A percentile compares a stretch with the other conserved stretches of the same genome.
Evolutionary conservation across 23 red algal genomes (phyloP).

Genomic region (Gracilaria gracilis): DNA sequence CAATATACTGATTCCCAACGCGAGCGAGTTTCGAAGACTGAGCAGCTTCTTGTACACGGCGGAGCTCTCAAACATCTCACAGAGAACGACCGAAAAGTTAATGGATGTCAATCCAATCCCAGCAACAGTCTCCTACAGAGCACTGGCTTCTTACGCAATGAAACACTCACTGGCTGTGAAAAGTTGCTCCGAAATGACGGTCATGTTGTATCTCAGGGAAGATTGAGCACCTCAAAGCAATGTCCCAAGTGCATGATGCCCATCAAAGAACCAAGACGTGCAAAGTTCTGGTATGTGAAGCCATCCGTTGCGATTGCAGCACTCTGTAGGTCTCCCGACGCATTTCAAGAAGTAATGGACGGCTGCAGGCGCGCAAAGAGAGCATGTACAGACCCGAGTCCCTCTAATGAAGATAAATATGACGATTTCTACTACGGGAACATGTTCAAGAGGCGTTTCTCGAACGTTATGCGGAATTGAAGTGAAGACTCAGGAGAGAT

Average conservation of each 20-base stretch:
- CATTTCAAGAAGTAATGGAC: not conserved
- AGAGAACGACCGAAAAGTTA: not conserved
- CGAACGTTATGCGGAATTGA: not conserved
- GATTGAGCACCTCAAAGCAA: not conserved
- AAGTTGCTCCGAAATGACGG: not conserved
- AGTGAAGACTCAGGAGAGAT: not conserved
- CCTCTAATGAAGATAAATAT: not conserved
- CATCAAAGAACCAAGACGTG: not conserved
- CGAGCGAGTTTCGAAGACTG: not conserved
- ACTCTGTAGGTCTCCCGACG: not conserved
- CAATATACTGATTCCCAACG: not conserved
- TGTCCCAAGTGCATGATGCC: not conserved
- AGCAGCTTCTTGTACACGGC: not conserved
- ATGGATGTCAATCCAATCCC: not conserved
- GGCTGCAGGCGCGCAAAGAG: not conserved
- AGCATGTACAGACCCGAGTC: not conserved
- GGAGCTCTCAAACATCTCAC: not conserved
- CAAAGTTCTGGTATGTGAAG: not conserved
- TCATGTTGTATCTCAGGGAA: not conserved
- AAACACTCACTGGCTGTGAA: not conserved
- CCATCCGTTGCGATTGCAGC: not conserved
- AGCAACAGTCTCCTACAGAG: not conserved
- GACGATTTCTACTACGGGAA: not conserved
- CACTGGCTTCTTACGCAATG: not conserved
- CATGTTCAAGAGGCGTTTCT: not conserved